phyloP scores from a whole-genome alignment of 345 rosid species.

The Geranium brycei region DNA sequence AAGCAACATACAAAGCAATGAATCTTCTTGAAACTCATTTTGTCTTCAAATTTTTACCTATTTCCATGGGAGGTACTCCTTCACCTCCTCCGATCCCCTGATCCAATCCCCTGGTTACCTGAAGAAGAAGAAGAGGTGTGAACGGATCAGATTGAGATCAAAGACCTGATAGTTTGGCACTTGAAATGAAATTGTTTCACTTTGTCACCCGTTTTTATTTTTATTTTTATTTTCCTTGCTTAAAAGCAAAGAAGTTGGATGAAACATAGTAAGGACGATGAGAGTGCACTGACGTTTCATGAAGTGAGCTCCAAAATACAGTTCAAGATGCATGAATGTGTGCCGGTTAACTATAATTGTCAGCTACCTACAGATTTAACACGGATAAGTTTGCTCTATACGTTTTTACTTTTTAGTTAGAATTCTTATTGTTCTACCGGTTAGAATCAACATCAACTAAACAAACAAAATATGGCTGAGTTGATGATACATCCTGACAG shows the following conservation, averaged over 20 bases:
- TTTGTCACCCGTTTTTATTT: too few species aligned
- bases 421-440: background rate
- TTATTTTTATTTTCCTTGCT: background rate
- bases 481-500: too few species aligned
- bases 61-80: conserved; percentile 85
- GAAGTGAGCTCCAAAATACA: background rate
- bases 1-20: background rate
- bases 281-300: background rate
- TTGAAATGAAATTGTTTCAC: background rate
- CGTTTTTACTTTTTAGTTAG: background rate
- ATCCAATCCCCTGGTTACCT: conserved; percentile 84
- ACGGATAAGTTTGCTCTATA: background rate
- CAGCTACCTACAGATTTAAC: background rate
- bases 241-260: background rate
- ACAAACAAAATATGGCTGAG: background rate
- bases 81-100: conserved; percentile 87
- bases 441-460: background rate
- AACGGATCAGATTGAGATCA: background rate
- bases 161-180: background rate
- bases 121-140: conserved; percentile 3
- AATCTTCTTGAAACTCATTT: background rate
- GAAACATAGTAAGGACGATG: too few species aligned
- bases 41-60: conserved; percentile 34
- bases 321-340: background rate
- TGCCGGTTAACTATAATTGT: background rate